Evolutionary conservation across 2,329 filamentous ascomycete genomes (phyloP).

Genomic region (Fusarium bactridioides): DNA sequence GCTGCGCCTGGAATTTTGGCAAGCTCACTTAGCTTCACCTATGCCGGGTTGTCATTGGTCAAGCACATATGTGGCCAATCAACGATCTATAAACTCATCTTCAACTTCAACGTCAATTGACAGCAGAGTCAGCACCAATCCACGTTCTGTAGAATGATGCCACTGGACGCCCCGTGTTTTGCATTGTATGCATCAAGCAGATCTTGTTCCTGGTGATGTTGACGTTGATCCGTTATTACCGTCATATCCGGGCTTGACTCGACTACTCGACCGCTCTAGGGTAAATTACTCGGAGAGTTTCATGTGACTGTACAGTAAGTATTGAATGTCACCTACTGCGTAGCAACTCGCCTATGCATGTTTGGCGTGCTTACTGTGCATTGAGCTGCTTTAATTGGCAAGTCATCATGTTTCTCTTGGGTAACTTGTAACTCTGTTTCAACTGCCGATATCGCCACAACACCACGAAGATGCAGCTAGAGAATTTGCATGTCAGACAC

Average conservation of each 20-base stretch:
- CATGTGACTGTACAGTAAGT: not conserved
- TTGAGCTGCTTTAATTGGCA: not conserved
- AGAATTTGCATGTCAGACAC: not conserved
- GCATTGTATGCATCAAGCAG: not conserved
- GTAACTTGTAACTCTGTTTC: constrained; percentile 6
- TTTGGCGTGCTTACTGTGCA: not conserved
- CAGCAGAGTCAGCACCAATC: not conserved
- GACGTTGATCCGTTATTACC: not conserved
- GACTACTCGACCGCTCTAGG: not conserved
- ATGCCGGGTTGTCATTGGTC: constrained; percentile 15
- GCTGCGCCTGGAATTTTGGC: constrained; percentile 36
- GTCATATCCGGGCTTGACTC: not conserved
- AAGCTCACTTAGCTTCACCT: constrained; percentile 24
- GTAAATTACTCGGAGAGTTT: not conserved
- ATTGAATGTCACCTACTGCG: not conserved
- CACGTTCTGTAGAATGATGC: not conserved
- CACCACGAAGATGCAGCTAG: not conserved
- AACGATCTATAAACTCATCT: not conserved
- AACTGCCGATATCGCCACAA: constrained; percentile 9
- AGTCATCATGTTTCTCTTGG: not conserved
- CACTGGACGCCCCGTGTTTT: not conserved
- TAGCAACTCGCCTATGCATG: not conserved
- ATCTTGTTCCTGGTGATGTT: not conserved
- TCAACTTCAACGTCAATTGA: not conserved
- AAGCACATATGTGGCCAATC: constrained; percentile 26